Evolutionary conservation across 176 grass and related monocot genomes (phyloP).

Genomic region (Oryza glaberrima): DNA sequence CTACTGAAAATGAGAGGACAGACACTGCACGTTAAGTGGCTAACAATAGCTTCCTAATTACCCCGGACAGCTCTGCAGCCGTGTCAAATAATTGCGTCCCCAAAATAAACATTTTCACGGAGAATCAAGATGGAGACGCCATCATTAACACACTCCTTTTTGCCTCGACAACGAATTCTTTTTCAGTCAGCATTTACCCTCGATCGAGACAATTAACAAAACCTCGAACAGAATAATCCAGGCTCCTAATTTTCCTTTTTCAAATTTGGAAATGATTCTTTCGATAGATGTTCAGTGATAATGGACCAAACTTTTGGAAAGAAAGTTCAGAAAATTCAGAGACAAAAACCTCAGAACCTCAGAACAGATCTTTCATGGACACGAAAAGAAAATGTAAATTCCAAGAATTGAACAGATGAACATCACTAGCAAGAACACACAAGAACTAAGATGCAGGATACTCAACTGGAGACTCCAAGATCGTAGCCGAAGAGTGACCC

Average conservation of each 20-base stretch:
- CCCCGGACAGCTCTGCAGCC: not conserved
- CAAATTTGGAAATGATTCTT: not conserved
- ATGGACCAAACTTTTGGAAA: not conserved
- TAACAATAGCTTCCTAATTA: not conserved
- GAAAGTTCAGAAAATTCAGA: not conserved
- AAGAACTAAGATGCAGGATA: not conserved
- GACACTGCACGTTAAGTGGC: not conserved
- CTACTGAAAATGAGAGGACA: constrained; percentile 10
- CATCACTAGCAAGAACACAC: not conserved
- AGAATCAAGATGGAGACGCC: not conserved
- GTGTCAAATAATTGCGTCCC: not conserved
- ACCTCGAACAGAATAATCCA: not conserved
- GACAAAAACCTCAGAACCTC: not conserved
- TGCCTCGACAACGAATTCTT: not conserved
- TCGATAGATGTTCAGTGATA: not conserved
- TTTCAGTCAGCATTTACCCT: not conserved
- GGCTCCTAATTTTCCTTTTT: not conserved
- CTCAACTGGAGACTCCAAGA: constrained; percentile 96
- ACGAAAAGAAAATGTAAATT: not conserved
- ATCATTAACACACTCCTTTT: not conserved
- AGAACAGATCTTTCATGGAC: not conserved
- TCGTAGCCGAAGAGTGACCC: constrained; percentile 99
- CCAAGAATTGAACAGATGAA: not conserved
- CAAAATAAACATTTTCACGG: not conserved
- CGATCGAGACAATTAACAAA: constrained; percentile 11